Base-by-base conservation (phyloP, 345 rosid species). In the Atalantia buxifolia region DNA sequence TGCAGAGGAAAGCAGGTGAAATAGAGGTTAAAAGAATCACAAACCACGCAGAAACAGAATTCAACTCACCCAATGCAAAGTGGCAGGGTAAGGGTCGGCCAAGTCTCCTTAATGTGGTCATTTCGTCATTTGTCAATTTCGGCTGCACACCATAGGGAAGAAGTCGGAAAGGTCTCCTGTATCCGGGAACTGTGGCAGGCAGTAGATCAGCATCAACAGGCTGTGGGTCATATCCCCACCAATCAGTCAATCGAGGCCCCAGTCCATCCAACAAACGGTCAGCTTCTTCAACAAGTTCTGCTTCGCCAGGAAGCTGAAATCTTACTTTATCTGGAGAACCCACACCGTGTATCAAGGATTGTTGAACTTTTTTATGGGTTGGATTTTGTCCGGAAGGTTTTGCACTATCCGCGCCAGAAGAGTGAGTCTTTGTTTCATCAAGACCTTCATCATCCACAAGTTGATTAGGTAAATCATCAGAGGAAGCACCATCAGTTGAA, bases 221-320 rank as follows among this genome's bases (percentile, higher is more conserved):
- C 40, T 88, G 87, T 28, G 99, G 99, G 63, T 93, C 96, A 82
- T 90, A 93, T 42, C 96, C 99, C 99, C 98, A 92, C 98, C 98
- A 93, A 70, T 92, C 98, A 35, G 85, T 82, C 81, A 86, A 95
- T 35, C 99, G 89, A 31, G 99, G 99, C 74, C 98, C 98, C 78
- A 95, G 77, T 74, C 97, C 98, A 71, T 93, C 93, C 80, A 95
- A 86, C 84, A 93, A 87, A 66, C 83, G 72, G 73, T 95, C 94
- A 76, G 91, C 93, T 83, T 95, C 98, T 82, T 88, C 92, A 38
- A 87, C 87, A 72, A 93, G 85, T 68, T 90, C 87, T 69, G 86
- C 92, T 76, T 93, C 98, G 13, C 97, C 98, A 0, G 97, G 96
- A 57, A 91, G 75, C 73, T 88, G 96, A 88, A 91, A 95, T 75